These are phyloP conservation scores for Yarrowia keelungensis DNA, from an alignment of 805 yeast species.

Conservation along the genomic window DNA sequence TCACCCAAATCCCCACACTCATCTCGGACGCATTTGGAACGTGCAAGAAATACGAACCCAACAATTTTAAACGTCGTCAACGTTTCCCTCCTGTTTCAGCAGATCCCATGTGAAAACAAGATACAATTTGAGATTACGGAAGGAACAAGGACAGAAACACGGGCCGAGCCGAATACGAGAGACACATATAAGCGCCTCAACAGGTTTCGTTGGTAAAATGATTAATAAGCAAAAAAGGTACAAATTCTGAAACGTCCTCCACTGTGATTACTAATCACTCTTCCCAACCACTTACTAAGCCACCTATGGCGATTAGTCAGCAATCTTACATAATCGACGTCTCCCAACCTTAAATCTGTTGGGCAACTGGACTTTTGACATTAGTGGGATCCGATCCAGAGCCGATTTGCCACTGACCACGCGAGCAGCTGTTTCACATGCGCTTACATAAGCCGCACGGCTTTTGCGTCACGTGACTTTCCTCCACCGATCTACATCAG, in stretches of 20 bases:
- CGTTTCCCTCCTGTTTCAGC: background rate
- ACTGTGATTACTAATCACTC: too few relatives aligned
- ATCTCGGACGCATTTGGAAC: conserved; percentile 10
- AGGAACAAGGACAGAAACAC: too few relatives aligned
- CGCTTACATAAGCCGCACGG: background rate
- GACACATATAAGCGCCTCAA: background rate
- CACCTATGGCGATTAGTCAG: background rate
- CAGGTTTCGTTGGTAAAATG: too few relatives aligned
- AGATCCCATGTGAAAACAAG: conserved; percentile 7
- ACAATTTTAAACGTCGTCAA: background rate
- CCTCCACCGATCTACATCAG: conserved; percentile 4
- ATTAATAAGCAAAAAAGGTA: too few relatives aligned
- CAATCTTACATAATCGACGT: conserved; percentile 24
- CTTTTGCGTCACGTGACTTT: background rate
- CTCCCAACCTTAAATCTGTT: background rate
- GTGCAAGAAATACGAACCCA: conserved; percentile 18
- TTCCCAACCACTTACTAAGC: background rate
- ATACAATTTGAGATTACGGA: too few relatives aligned
- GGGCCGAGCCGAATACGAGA: background rate
- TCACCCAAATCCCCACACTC: background rate
- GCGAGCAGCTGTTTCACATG: conserved; percentile 1
- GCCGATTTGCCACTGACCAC: background rate
- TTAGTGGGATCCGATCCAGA: too few relatives aligned
- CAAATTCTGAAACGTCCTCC: too few relatives aligned
- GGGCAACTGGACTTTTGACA: background rate